phyloP scores from a whole-genome alignment of 441 rosid species.

The Populus hybrid region DNA sequence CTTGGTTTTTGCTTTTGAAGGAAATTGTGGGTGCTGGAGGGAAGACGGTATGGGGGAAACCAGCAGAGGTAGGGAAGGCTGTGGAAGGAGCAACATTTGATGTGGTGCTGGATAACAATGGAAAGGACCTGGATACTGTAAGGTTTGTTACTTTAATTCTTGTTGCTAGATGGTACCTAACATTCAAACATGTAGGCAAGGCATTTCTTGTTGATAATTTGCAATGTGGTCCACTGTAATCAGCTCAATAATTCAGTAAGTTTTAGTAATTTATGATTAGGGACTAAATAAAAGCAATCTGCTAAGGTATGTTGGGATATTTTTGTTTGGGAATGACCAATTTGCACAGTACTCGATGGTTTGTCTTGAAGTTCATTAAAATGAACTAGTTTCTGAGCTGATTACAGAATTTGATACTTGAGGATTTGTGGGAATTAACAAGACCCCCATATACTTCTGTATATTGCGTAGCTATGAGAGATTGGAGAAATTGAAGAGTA shows the following conservation, averaged over 20 bases:
- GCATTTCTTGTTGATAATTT: background rate
- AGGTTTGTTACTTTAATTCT: slow-evolving; percentile 36
- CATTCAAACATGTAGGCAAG: background rate
- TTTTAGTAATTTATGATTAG: background rate
- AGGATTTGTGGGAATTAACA: background rate
- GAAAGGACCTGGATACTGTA: slow-evolving; percentile 79
- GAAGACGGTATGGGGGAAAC: slow-evolving; percentile 84
- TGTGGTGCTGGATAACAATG: slow-evolving; percentile 89
- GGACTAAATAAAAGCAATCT: background rate
- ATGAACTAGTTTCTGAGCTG: background rate
- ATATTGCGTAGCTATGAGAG: background rate
- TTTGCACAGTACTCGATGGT: background rate
- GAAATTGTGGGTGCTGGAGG: slow-evolving; percentile 88
- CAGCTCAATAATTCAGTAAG: background rate
- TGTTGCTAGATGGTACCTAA: background rate
- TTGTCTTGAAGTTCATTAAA: background rate
- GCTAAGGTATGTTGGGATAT: background rate
- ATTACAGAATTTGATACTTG: background rate
- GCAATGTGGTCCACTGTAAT: background rate
- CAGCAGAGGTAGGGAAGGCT: slow-evolving; percentile 60
- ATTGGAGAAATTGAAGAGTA: background rate
- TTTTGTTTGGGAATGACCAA: background rate
- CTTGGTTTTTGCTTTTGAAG: slow-evolving; percentile 24
- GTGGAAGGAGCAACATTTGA: slow-evolving; percentile 67
- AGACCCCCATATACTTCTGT: background rate